Conservation (phyloP, 768 basidiomycete species). For the Leccinum olivaceopallidum region DNA sequence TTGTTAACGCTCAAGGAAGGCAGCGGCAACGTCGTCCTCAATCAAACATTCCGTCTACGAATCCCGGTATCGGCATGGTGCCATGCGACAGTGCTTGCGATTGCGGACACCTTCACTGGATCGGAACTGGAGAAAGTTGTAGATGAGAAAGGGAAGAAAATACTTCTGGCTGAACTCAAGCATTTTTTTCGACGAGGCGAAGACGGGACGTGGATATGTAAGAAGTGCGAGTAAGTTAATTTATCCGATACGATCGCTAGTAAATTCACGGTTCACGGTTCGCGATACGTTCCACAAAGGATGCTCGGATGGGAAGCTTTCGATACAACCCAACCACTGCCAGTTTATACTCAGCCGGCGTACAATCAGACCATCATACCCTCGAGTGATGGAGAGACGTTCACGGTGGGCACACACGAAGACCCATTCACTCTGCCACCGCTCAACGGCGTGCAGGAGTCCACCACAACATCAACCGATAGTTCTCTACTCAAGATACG, state of each 20-base stretch:
- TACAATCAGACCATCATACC: conserved; percentile 21
- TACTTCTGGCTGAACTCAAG: too few relatives aligned
- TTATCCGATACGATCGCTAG: conserved; percentile 7
- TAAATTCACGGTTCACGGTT: conserved; percentile 31
- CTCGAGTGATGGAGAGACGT: conserved; percentile 24
- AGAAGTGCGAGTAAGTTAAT: too few relatives aligned
- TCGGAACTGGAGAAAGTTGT: too few relatives aligned
- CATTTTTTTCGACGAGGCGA: too few relatives aligned
- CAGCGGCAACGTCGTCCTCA: too few relatives aligned
- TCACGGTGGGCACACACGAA: conserved; percentile 21
- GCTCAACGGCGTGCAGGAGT: neutral
- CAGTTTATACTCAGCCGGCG: neutral
- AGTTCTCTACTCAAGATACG: conserved; percentile 6
- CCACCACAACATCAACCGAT: neutral
- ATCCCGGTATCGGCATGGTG: too few relatives aligned
- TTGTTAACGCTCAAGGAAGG: too few relatives aligned
- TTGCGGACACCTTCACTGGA: too few relatives aligned
- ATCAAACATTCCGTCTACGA: too few relatives aligned
- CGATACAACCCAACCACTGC: neutral
- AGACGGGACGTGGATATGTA: too few relatives aligned
- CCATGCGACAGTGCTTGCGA: too few relatives aligned
- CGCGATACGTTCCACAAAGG: conserved; percentile 23
- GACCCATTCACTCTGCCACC: conserved; percentile 25
- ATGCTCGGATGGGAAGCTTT: conserved; percentile 11
- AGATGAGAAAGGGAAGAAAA: too few relatives aligned